Base-by-base conservation (phyloP, 345 rosid genomes). In the Rhizophora mangle region DNA sequence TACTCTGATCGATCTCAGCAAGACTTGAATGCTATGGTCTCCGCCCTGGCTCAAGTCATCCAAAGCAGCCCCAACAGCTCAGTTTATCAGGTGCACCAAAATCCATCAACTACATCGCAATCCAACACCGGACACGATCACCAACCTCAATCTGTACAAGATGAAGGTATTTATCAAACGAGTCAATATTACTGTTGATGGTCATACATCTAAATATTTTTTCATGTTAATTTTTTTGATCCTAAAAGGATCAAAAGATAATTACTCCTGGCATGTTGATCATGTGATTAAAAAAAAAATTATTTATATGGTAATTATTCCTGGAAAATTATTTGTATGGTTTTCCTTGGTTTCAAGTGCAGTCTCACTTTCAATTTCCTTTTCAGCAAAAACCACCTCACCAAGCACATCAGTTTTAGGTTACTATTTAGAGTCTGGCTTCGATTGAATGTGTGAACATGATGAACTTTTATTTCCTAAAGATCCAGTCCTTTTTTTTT, bases 21-120 rank as follows among this genome's bases (percentile, higher is more conserved):
- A 43, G 96, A 90, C 61, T 85, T 81, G 88, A 62, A 78, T 37
- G 91, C 75, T 5, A 86, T 90, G 87, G 88, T 90, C 60, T 84
- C 90, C 4, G 96, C 93, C 67, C 81, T 90, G 37, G 32, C 91
- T 81, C 96, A 88, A 69, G 93, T 90, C 22, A 86, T 90, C 27
- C 86, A 84, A 59, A 86, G 61, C 76, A 68, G 69, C 62, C 68
- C 68, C 64, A 75, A 59, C 56, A 65, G 26, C 69, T 64, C 84
- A 37, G 67, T 43, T 43, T 3, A 47, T 68, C 84, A 81, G 19
- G 5, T 20, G 16, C 20, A 51, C 16, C 59, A 63, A 61, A 64
- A 53, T 63, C 62, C 68, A 34, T 15, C 63, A 16, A 19, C 74
- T 55, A 3, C 27, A 19, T 61, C 79, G 19, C 83, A 74, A 30